A percentile compares a stretch with the other conserved stretches of the same genome.
These are phyloP conservation scores for Plasmodium chabaudi DNA, from an alignment of 169 alveolate genomes.

Conservation along the genomic window DNA sequence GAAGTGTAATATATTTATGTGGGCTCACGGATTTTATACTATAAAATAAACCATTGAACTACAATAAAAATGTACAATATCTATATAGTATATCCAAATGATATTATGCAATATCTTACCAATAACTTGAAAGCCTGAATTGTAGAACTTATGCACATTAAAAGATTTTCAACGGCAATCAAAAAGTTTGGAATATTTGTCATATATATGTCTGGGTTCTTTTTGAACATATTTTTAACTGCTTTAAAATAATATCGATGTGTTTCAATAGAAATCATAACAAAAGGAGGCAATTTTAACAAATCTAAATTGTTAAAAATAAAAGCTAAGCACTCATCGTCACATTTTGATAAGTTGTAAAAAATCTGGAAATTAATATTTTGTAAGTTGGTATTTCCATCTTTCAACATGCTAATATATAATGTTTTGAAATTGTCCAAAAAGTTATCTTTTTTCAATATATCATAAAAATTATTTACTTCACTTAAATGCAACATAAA, in stretches of 20 bases:
- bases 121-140: slow-evolving; percentile 42
- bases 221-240: slow-evolving; percentile 42
- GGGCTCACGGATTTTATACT: neutral
- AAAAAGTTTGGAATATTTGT: slow-evolving; percentile 27
- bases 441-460: slow-evolving; percentile 59
- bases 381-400: slow-evolving; percentile 26
- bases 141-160: slow-evolving; percentile 12
- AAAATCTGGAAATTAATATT: slow-evolving; percentile 42
- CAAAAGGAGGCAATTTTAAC: slow-evolving; percentile 60
- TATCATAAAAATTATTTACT: slow-evolving; percentile 56
- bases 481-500: slow-evolving; percentile 71
- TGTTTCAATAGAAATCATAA: slow-evolving; percentile 60
- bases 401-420: slow-evolving; percentile 38
- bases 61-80: slow-evolving; percentile 4
- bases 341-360: slow-evolving; percentile 38
- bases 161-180: slow-evolving; percentile 24
- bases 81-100: neutral
- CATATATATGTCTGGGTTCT: slow-evolving; percentile 28
- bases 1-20: neutral
- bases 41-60: neutral
- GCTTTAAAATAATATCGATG: slow-evolving; percentile 64
- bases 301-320: slow-evolving; percentile 16
- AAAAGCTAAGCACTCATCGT: slow-evolving; percentile 23
- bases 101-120: slow-evolving; percentile 14
- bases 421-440: slow-evolving; percentile 25